Evolutionary conservation across 2,329 filamentous ascomycete genomes (phyloP), one percentile per base, ranked within the genome.

Genomic region (Fusarium albosuccineum): DNA sequence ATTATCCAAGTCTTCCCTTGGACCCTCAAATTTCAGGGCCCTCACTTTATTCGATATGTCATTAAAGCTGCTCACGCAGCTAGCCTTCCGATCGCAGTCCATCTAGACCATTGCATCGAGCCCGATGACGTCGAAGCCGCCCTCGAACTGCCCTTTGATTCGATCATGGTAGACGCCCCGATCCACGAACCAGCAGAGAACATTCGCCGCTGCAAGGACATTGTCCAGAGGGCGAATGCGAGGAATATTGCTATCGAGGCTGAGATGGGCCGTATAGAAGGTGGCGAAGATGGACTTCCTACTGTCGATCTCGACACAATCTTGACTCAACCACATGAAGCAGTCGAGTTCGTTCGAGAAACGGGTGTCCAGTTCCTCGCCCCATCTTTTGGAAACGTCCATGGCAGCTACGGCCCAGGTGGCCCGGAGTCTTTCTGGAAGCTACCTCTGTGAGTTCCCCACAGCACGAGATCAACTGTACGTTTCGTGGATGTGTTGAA

Each of bases 1-100:
- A 88, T 90, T 76, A 87, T 90, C 74, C 86, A 89, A 39, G 82
- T 91, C 66, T 91, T 91, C 74, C 88, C 88, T 11, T 90, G 88
- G 88, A 87, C 88, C 0, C 79, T 89, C 37, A 79, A 84, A 44
- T 90, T 88, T 76, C 86, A 86, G 11, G 82, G 83, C 36, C 78
- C 80, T 3, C 68, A 83, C 30, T 81, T 85, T 48, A 79, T 85
- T 5, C 78, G 80, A 66, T 82, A 82, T 34, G 83, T 82, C 10
- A 79, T 82, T 29, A 79, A 80, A 50, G 84, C 84, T 45, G 83
- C 83, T 3, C 78, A 82, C 61, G 79, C 79, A 26, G 85, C 85
- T 26, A 75, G 72, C 5, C 85, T 88, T 2, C 86, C 86, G 2
- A 75, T 88, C 26, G 82, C 82, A 3, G 79, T 88, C 6, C 86